Percentiles rank a stretch among this genome's conserved stretches.
phyloP scores from a whole-genome alignment of 768 basidiomycete species.

The Serendipita sp. region DNA sequence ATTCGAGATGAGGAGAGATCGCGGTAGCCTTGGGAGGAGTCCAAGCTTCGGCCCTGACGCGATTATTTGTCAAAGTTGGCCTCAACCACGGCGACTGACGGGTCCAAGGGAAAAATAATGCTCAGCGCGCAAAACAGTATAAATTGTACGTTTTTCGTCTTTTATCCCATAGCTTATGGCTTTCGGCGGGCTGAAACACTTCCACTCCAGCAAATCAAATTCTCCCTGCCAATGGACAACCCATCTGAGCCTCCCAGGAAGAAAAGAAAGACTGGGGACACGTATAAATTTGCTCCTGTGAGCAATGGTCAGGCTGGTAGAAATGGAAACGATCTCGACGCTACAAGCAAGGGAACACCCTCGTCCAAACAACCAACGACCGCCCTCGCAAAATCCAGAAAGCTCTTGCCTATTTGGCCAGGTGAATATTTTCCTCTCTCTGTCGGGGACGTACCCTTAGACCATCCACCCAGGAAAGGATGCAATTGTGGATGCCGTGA shows the following conservation, averaged over 20 bases:
- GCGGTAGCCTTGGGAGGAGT: too few species aligned
- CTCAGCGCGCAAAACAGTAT: neutral
- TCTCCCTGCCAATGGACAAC: too few species aligned
- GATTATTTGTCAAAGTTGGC: too few species aligned
- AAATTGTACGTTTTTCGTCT: neutral
- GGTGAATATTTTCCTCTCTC: slow-evolving; percentile 27
- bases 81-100: too few species aligned
- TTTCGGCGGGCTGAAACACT: too few species aligned
- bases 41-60: too few species aligned
- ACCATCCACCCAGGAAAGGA: slow-evolving; percentile 40
- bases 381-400: neutral
- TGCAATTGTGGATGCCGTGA: slow-evolving; percentile 54
- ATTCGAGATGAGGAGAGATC: too few species aligned
- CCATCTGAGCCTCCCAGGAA: slow-evolving; percentile 14
- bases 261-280: slow-evolving; percentile 13
- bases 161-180: too few species aligned
- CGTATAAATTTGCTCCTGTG: neutral
- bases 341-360: neutral
- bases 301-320: neutral
- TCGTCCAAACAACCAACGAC: neutral
- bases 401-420: slow-evolving; percentile 60
- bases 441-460: neutral
- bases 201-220: too few species aligned
- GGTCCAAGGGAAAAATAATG: neutral
- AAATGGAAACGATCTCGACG: too few species aligned